phyloP scores from a whole-genome alignment of 495 filamentous ascomycete genomes.

The Aspergillus olivimuriae region DNA sequence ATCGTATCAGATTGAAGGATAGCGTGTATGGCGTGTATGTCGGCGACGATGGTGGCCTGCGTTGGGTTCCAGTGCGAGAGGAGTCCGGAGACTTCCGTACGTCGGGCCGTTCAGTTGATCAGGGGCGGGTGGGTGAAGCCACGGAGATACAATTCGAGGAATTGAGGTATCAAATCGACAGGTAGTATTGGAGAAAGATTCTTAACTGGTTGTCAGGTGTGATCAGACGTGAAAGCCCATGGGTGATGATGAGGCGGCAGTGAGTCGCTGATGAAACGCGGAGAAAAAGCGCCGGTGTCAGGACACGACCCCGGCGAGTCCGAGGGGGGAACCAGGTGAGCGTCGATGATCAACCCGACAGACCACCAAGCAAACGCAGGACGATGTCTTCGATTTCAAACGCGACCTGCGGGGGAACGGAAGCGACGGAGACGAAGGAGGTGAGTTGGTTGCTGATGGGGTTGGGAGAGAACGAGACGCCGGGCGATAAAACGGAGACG shows the following conservation, averaged over 20 bases:
- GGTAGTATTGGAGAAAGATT: slow-evolving; percentile 7
- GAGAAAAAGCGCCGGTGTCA: slow-evolving; percentile 15
- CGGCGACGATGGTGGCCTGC: slow-evolving; percentile 4
- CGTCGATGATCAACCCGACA: no score
- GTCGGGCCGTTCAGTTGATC: background rate
- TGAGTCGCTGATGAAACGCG: slow-evolving; percentile 14
- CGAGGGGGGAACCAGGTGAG: no score
- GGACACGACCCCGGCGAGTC: background rate
- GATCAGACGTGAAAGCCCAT: no score
- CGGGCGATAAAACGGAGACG: slow-evolving; percentile 2
- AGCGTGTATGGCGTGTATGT: no score
- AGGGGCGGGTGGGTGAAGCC: slow-evolving; percentile 4
- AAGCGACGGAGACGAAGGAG: background rate
- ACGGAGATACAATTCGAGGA: background rate
- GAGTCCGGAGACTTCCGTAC: slow-evolving; percentile 4
- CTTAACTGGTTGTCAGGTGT: no score
- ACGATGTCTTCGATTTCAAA: background rate
- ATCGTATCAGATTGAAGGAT: background rate
- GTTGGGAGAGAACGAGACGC: slow-evolving; percentile 1
- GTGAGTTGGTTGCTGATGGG: slow-evolving; percentile 3
- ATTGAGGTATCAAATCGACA: slow-evolving; percentile 16
- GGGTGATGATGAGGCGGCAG: slow-evolving; percentile 3
- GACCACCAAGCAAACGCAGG: background rate
- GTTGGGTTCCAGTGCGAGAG: slow-evolving; percentile 13
- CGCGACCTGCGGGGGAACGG: no score